These are phyloP conservation scores for Fusarium penzigii DNA, from an alignment of 2,329 filamentous ascomycete genomes.

Conservation along the genomic window DNA sequence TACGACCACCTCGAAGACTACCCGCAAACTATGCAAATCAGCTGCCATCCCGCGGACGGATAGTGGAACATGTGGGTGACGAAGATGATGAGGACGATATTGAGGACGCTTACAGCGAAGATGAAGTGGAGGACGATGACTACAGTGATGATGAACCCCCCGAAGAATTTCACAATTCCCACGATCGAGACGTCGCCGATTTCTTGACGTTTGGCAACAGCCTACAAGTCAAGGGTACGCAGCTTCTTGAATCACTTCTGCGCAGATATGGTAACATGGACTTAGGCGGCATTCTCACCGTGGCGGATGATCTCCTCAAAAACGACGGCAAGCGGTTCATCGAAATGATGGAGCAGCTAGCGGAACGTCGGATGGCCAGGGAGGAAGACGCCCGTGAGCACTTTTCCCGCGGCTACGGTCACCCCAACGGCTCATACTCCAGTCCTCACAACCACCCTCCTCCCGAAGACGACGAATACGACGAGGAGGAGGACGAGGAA, in stretches of 20 bases:
- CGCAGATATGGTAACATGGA: constrained; percentile 49
- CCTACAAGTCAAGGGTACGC: constrained; percentile 83
- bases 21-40: constrained; percentile 62
- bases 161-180: constrained; percentile 65
- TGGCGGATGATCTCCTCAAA: constrained; percentile 96
- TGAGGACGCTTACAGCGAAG: constrained; percentile 52
- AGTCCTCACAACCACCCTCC: constrained; percentile 71
- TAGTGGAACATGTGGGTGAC: constrained; percentile 65
- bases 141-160: constrained; percentile 67
- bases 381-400: constrained; percentile 79
- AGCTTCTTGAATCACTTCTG: constrained; percentile 46
- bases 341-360: constrained; percentile 99
- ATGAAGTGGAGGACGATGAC: constrained; percentile 59
- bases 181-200: constrained; percentile 71
- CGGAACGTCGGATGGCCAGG: constrained; percentile 93
- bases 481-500: constrained; percentile 64
- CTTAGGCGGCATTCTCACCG: constrained; percentile 93
- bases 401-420: constrained; percentile 59
- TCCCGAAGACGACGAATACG: constrained; percentile 75
- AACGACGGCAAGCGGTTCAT: constrained; percentile 99
- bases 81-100: constrained; percentile 57
- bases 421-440: constrained; percentile 62
- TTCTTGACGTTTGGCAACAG: constrained; percentile 98
- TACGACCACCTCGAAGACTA: constrained; percentile 59
- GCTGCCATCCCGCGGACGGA: constrained; percentile 73